phyloP scores from a whole-genome alignment of 345 rosid genomes.

The Murraya paniculata region DNA sequence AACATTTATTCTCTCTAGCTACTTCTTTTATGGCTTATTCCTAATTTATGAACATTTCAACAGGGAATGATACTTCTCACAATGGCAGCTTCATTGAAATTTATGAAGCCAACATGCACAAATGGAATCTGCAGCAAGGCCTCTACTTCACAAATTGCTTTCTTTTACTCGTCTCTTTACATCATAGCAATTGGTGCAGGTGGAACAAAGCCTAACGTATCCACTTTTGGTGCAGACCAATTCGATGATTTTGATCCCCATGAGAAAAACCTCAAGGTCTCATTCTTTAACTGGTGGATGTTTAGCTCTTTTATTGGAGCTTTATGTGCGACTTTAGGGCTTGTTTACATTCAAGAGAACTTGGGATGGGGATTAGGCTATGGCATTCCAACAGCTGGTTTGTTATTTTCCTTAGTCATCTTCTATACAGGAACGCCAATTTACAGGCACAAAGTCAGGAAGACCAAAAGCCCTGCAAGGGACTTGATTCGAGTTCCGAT shows the following conservation, averaged over 20 bases:
- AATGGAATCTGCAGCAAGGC: conserved; percentile 78
- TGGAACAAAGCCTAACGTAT: conserved; percentile 90
- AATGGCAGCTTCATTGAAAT: conserved; percentile 64
- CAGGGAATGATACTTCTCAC: conserved; percentile 92
- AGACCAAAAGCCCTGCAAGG: conserved; percentile 57
- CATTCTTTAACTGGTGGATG: conserved; percentile 99
- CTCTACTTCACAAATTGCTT: conserved; percentile 51
- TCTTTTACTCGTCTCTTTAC: conserved; percentile 77
- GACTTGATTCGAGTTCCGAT: conserved; percentile 56
- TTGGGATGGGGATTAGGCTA: conserved; percentile 89
- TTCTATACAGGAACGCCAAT: conserved; percentile 81
- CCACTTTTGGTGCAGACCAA: conserved; percentile 96
- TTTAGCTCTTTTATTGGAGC: conserved; percentile 84
- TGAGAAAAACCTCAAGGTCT: conserved; percentile 66
- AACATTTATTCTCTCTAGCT: not conserved
- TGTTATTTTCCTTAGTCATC: conserved; percentile 56
- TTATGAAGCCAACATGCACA: conserved; percentile 56
- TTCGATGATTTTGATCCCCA: conserved; percentile 59
- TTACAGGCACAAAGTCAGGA: conserved; percentile 71
- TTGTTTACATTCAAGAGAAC: conserved; percentile 89
- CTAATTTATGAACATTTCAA: not conserved
- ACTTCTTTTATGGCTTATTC: not conserved
- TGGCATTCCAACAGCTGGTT: conserved; percentile 76
- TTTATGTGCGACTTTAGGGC: conserved; percentile 67
- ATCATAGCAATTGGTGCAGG: conserved; percentile 82